These are phyloP conservation scores for Microascus cirrosus DNA, from an alignment of 2,329 filamentous ascomycete genomes.

Conservation along the genomic window DNA sequence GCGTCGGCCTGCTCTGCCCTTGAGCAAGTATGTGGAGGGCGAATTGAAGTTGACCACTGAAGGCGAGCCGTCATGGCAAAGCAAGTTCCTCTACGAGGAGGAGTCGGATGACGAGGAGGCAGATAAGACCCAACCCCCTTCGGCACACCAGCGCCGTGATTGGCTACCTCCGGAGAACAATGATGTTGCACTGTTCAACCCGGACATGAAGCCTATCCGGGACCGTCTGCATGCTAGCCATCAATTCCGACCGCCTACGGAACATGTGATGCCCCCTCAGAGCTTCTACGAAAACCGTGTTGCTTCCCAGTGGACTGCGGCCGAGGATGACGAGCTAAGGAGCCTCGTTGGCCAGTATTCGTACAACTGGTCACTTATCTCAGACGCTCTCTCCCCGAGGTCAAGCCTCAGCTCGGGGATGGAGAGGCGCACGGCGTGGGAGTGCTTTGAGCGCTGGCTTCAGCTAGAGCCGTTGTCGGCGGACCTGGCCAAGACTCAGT, in stretches of 20 bases:
- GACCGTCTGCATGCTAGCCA: slow-evolving; percentile 85
- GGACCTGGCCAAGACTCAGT: slow-evolving; percentile 91
- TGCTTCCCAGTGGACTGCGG: slow-evolving; percentile 82
- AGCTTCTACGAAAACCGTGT: slow-evolving; percentile 80
- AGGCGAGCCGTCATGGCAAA: slow-evolving; percentile 61
- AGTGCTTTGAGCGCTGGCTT: slow-evolving; percentile 97
- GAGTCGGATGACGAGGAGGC: slow-evolving; percentile 47
- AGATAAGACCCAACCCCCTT: background rate
- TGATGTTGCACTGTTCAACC: slow-evolving; percentile 77
- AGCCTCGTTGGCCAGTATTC: slow-evolving; percentile 81
- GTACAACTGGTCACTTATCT: slow-evolving; percentile 96
- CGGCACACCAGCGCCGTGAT: slow-evolving; percentile 13
- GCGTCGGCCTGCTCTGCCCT: slow-evolving; percentile 66
- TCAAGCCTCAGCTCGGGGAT: slow-evolving; percentile 75
- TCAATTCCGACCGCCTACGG: slow-evolving; percentile 85
- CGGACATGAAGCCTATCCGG: slow-evolving; percentile 79
- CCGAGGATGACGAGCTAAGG: slow-evolving; percentile 84
- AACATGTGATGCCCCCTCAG: slow-evolving; percentile 81
- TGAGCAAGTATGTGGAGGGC: slow-evolving; percentile 79
- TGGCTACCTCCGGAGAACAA: slow-evolving; percentile 57
- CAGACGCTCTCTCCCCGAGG: slow-evolving; percentile 62
- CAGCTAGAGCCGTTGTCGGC: slow-evolving; percentile 79
- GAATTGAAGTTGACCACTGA: slow-evolving; percentile 60
- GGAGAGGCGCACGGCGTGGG: slow-evolving; percentile 89
- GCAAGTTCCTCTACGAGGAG: slow-evolving; percentile 70